These are phyloP conservation scores for Sphaerosporella brunnea DNA, from an alignment of 495 filamentous ascomycete genomes.

Conservation along the genomic window DNA sequence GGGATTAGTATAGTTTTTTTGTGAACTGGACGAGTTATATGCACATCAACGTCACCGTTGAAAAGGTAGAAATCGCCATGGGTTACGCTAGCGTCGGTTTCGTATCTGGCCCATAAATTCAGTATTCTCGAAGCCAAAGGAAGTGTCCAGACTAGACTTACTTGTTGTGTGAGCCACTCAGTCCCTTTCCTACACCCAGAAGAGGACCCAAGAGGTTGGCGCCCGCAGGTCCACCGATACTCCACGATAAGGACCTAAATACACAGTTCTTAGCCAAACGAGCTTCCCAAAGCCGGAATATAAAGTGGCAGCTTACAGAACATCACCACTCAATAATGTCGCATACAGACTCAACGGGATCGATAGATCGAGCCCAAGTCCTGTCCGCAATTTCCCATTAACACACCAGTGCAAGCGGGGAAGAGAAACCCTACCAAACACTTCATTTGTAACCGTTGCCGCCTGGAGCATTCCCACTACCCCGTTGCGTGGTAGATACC, in stretches of 20 bases:
- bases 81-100: constrained; percentile 39
- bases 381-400: neutral
- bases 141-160: no score
- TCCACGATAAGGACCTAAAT: constrained; percentile 3
- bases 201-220: neutral
- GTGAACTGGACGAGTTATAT: no score
- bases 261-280: neutral
- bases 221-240: neutral
- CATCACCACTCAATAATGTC: constrained; percentile 26
- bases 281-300: neutral
- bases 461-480: constrained; percentile 21
- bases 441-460: constrained; percentile 22
- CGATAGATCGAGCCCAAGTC: constrained; percentile 28
- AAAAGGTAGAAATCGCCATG: constrained; percentile 35
- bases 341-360: constrained; percentile 27
- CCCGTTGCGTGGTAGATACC: constrained; percentile 38
- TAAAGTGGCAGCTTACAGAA: constrained; percentile 7
- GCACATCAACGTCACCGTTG: constrained; percentile 9
- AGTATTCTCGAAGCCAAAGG: no score
- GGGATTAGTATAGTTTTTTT: no score
- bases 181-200: constrained; percentile 1
- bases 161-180: constrained; percentile 36
- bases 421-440: constrained; percentile 3
- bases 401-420: neutral
- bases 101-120: constrained; percentile 24